A percentile compares a stretch with the other conserved stretches of the same genome.
These are phyloP conservation scores for Ramularia endophylla DNA, from an alignment of 2,329 filamentous ascomycete genomes.

Conservation along the genomic window DNA sequence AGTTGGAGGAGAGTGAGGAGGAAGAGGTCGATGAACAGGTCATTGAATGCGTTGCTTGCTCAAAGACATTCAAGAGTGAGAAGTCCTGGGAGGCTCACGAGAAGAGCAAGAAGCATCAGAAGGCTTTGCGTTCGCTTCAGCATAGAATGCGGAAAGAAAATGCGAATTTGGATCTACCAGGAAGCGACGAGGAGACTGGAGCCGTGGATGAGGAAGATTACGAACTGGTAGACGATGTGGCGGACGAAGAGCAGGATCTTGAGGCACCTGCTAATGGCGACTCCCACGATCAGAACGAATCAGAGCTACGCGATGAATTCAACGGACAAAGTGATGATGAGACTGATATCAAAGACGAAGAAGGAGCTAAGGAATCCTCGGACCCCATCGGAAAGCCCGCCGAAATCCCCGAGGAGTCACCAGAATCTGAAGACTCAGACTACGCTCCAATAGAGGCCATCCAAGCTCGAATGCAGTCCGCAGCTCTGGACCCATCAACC, in stretches of 20 bases:
- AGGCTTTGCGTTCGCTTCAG: conserved; percentile 73
- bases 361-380: not conserved
- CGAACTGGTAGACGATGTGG: conserved; percentile 18
- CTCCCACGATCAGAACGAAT: not conserved
- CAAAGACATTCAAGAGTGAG: conserved; percentile 75
- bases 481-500: conserved; percentile 9
- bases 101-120: conserved; percentile 93
- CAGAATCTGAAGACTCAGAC: conserved; percentile 32
- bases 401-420: conserved; percentile 2
- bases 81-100: conserved; percentile 89
- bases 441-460: conserved; percentile 40
- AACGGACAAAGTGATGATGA: not conserved
- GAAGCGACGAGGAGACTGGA: conserved; percentile 29
- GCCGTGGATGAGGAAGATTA: conserved; percentile 29
- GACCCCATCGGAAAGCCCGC: conserved; percentile 1
- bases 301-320: not conserved
- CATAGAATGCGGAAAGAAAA: conserved; percentile 81
- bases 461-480: conserved; percentile 33
- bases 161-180: conserved; percentile 47
- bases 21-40: conserved; percentile 46
- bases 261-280: conserved; percentile 7
- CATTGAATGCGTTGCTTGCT: conserved; percentile 58
- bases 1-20: conserved; percentile 46
- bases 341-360: not conserved
- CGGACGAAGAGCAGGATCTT: conserved; percentile 20